Evolutionary conservation across 805 yeast species (phyloP), one percentile per base, ranked within the genome.

Genomic region (Ogataea methylovora): DNA sequence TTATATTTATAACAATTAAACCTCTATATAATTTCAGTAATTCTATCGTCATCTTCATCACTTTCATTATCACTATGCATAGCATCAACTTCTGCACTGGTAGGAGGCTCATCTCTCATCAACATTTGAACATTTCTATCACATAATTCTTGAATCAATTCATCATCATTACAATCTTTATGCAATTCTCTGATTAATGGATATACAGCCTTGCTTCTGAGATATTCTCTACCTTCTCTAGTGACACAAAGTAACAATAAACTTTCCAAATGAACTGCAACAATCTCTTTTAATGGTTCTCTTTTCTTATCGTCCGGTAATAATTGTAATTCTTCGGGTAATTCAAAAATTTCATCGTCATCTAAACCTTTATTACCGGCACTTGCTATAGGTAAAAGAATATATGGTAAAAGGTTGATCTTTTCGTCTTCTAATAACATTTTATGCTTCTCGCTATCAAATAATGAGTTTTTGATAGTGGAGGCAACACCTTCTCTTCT

Each of bases 401-500:
- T 69, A 47, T 82, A 84, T 5, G 95, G 94, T 49, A 92, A 67
- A 25, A 90, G 48, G 45, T 88, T 85, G 38, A 85, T 76, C 8
- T 67, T 59, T 24, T 69, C 75, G 47, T 83, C 81, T 4, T 63
- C 65, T 27, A 86, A 55, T 29, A 90, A 62, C 17, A 52, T 56
- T 46, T 60, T 59, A 52, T 90, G 97, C 24, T 73, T 58, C 27
- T 76, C 73, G 2, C 84, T 65, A 51, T 88, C 95, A 50, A 90
- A 90, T 32, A 90, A 62, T 0, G 90, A 73, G 58, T 90, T 90
- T 56, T 92, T 90, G 46, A 92, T 84, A 2, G 96, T 83, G 5
- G 94, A 82, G 2, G 94, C 94, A 25, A 85, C 88, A 51, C 95
- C 97, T 53, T 83, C 88, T 59, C 97, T 73, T 61, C 97, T 77